A percentile compares a stretch with the other conserved stretches of the same genome.
Conservation (phyloP, 1,284 basidiomycete genomes). For the Heliocybe sulcata region DNA sequence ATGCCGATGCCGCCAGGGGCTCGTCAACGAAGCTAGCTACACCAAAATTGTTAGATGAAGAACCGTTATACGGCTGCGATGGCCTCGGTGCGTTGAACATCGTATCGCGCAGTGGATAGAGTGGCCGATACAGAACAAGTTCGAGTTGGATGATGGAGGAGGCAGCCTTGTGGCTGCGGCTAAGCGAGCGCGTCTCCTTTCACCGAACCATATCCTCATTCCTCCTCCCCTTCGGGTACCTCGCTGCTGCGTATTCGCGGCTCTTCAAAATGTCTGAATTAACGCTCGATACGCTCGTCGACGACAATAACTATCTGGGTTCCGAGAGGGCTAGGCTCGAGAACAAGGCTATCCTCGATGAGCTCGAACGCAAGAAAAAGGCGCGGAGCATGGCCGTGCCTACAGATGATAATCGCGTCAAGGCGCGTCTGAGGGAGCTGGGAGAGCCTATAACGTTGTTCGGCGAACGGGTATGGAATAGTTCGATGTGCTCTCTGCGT, state of each 20-base stretch:
- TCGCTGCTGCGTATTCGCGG: too few relatives aligned
- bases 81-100: conserved; percentile 80
- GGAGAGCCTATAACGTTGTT: conserved; percentile 97
- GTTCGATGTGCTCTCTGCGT: background rate
- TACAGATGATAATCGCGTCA: conserved; percentile 92
- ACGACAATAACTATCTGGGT: conserved; percentile 68
- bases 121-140: too few relatives aligned
- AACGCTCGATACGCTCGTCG: conserved; percentile 64
- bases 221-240: too few relatives aligned
- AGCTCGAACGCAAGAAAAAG: conserved; percentile 93
- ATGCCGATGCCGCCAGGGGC: conserved; percentile 67
- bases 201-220: too few relatives aligned
- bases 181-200: too few relatives aligned
- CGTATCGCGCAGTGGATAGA: conserved; percentile 7
- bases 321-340: conserved; percentile 67
- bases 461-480: conserved; percentile 78
- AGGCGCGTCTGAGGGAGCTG: conserved; percentile 82
- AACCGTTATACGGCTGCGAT: conserved; percentile 53
- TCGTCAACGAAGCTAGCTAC: conserved; percentile 63
- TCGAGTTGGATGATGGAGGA: too few relatives aligned
- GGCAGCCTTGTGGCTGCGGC: too few relatives aligned
- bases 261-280: conserved; percentile 54
- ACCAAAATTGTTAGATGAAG: conserved; percentile 51
- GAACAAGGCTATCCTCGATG: conserved; percentile 81
- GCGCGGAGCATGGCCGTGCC: conserved; percentile 93